Percentiles rank a stretch among this genome's conserved stretches.
phyloP scores from a whole-genome alignment of 2,329 filamentous ascomycete genomes.

The Cladophialophora carrionii region DNA sequence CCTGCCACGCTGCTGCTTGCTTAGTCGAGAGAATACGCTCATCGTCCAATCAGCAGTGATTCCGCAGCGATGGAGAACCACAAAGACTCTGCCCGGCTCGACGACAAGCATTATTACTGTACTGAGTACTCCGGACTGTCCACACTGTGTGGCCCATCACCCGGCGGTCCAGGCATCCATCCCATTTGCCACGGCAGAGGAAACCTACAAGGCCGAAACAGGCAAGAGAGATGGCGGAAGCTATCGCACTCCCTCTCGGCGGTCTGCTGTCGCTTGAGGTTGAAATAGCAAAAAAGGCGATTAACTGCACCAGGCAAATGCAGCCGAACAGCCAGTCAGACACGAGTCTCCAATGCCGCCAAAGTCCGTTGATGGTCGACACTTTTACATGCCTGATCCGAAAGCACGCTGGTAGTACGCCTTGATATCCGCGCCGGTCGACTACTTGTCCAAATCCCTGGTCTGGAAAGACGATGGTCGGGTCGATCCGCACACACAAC shows the following conservation, averaged over 20 bases:
- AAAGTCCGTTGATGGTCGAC: constrained; percentile 12
- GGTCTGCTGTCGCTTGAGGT: neutral
- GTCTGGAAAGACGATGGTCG: neutral
- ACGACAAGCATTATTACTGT: neutral
- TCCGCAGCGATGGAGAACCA: neutral
- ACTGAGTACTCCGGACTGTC: too few species aligned
- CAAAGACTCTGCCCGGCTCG: neutral
- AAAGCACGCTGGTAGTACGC: neutral
- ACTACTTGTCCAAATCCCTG: neutral
- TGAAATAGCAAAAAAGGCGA: constrained; percentile 11
- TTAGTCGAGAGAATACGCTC: constrained; percentile 1
- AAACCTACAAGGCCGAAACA: constrained; percentile 15
- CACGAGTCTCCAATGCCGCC: neutral
- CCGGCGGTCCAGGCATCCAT: neutral
- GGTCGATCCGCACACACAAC: neutral
- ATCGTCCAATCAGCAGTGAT: constrained; percentile 4
- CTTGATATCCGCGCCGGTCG: neutral
- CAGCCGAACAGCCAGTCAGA: constrained; percentile 19
- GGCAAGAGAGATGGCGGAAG: constrained; percentile 22
- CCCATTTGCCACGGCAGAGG: neutral
- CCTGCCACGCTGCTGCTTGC: neutral
- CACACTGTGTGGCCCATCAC: neutral
- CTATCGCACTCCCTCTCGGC: neutral
- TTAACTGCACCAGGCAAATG: constrained; percentile 7
- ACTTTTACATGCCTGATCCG: neutral